Evolutionary conservation across 2,329 filamentous ascomycete species (phyloP), one percentile per base, ranked within the genome.

Genomic region (Cladosporium colombiae): DNA sequence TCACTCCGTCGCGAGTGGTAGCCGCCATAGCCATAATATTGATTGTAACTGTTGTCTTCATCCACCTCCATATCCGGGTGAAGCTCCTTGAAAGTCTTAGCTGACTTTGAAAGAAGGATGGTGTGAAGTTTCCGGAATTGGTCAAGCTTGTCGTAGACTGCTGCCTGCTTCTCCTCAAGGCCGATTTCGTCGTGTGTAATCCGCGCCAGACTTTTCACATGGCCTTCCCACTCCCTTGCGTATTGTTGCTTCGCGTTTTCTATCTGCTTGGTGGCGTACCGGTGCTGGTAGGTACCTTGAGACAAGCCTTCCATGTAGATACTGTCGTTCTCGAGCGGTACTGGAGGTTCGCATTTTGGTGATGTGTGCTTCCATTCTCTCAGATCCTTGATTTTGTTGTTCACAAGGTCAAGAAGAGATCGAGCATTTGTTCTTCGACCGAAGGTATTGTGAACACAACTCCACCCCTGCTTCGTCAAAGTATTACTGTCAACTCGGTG

Each of bases 41-140:
- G 14, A 6, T 33, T 33, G 31, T 18, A 7, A 23, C 18, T 37
- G 18, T 61, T 64, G 49, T 68, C 62, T 4, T 70, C 66, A 13
- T 65, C 59, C 29, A 70, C 49, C 21, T 72, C 61, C 29, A 83
- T 76, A 1, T 86, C 79, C 0, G 89, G 89, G 74, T 90, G 77
- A 7, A 92, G 77, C 56, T 93, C 85, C 14, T 77, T 73, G 73
- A 91, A 93, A 0, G 84, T 84, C 76, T 92, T 92, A 2, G 85
- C 91, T 0, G 85, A 87, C 65, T 82, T 86, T 4, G 78, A 75
- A 1, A 89, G 50, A 23, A 94, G 77, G 1, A 75, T 71, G 2
- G 78, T 72, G 71, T 90, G 85, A 1, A 92, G 76, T 23, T 79
- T 73, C 69, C 88, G 80, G 44, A 89, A 84, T 1, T 85, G 81